phyloP scores from a whole-genome alignment of 345 rosid species.

The Euphorbia lathyris region DNA sequence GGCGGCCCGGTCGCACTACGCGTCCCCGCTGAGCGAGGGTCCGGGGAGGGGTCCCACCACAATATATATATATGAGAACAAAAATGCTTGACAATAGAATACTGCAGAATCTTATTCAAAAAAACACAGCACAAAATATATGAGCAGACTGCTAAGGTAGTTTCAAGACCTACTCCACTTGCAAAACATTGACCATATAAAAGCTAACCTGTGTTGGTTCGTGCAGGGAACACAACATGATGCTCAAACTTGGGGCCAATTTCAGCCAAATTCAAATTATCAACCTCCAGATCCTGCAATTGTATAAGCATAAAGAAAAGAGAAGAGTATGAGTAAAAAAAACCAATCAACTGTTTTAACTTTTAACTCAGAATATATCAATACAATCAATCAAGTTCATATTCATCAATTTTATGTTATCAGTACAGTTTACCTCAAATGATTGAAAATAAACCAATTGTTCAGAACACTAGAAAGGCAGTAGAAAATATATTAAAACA shows the following conservation, averaged over 20 bases:
- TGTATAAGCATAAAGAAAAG: slow-evolving; percentile 2
- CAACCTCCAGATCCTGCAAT: slow-evolving; percentile 80
- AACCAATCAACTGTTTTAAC: slow-evolving; percentile 1
- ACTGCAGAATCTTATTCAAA: background rate
- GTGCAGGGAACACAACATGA: slow-evolving; percentile 82
- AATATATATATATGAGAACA: background rate
- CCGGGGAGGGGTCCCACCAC: too few relatives aligned
- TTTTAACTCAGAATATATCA: background rate
- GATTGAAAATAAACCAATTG: background rate
- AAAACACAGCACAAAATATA: background rate
- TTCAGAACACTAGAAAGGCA: background rate
- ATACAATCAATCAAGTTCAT: too few relatives aligned
- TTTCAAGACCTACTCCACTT: background rate
- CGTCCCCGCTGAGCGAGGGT: too few relatives aligned
- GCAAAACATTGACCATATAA: background rate
- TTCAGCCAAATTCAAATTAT: slow-evolving; percentile 67
- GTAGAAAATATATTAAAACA: background rate
- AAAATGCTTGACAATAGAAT: background rate
- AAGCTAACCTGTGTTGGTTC: slow-evolving; percentile 87
- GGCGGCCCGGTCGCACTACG: too few relatives aligned
- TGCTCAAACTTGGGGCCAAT: slow-evolving; percentile 93
- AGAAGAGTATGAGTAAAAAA: slow-evolving; percentile 4
- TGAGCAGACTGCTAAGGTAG: background rate
- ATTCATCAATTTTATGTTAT: background rate
- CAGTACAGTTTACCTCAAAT: background rate